These are phyloP conservation scores for Akanthomyces dipterigenus DNA, from an alignment of 2,329 filamentous ascomycete genomes.

Conservation along the genomic window DNA sequence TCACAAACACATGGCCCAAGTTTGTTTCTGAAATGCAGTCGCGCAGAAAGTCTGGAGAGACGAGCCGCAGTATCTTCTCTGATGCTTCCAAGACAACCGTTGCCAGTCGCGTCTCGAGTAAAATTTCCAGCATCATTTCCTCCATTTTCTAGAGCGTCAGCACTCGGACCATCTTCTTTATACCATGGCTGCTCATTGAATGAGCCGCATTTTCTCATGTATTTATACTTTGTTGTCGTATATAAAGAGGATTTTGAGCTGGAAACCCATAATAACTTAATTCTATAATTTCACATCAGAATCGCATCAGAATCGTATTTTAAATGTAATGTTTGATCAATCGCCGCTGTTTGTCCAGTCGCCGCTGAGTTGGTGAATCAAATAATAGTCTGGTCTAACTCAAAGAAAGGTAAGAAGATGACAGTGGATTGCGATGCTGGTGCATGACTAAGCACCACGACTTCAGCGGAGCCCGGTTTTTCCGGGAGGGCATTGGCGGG, in stretches of 20 bases:
- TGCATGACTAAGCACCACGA: neutral
- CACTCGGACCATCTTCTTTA: neutral
- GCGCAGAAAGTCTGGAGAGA: conserved; percentile 8
- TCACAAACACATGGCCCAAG: conserved; percentile 26
- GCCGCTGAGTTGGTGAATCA: neutral
- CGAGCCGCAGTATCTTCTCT: conserved; percentile 6
- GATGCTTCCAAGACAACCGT: conserved; percentile 7
- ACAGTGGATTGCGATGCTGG: neutral
- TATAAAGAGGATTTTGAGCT: neutral
- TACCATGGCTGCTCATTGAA: neutral
- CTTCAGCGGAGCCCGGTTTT: neutral
- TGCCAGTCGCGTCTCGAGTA: conserved; percentile 8
- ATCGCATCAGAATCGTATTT: no score
- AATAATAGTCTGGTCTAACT: neutral
- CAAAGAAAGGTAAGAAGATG: neutral
- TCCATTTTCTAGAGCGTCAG: conserved; percentile 4
- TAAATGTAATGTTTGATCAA: no score
- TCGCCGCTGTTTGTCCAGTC: neutral
- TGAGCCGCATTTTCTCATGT: neutral
- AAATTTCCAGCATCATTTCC: conserved; percentile 1
- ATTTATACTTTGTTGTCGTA: neutral
- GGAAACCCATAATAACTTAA: neutral
- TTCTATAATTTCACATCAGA: neutral
- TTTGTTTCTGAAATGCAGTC: conserved; percentile 17
- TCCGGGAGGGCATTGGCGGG: conserved; percentile 11